Conservation (phyloP, 192 early-diverging fungal genomes). For the Entomortierella lignicola region DNA sequence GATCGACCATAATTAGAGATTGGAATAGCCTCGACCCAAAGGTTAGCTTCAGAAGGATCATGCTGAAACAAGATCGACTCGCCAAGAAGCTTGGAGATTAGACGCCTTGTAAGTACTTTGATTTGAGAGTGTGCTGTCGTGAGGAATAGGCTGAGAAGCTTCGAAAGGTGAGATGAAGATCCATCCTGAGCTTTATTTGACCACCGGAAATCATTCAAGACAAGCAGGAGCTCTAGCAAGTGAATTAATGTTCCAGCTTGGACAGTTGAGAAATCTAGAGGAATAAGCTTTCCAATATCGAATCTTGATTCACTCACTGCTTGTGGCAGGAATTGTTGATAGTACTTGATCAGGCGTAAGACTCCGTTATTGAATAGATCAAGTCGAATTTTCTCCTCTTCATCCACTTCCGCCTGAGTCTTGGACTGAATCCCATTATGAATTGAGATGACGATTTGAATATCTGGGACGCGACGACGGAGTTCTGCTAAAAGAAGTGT, state of each 20-base stretch:
- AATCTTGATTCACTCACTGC: constrained; percentile 76
- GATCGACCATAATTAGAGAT: constrained; percentile 30
- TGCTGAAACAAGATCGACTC: constrained; percentile 70
- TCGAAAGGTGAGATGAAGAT: constrained; percentile 63
- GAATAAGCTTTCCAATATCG: constrained; percentile 79
- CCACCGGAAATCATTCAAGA: constrained; percentile 78
- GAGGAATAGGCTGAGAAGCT: constrained; percentile 65
- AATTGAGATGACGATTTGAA: constrained; percentile 71
- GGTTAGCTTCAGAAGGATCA: constrained; percentile 62
- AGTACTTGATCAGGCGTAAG: constrained; percentile 71
- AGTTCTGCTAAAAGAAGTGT: constrained; percentile 66
- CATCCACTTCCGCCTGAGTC: constrained; percentile 39
- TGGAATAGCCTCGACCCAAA: constrained; percentile 72
- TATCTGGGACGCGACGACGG: constrained; percentile 73
- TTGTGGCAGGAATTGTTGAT: constrained; percentile 74
- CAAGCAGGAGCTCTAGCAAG: constrained; percentile 69
- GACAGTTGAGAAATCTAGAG: constrained; percentile 65
- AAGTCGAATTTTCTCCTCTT: constrained; percentile 54
- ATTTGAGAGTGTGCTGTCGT: constrained; percentile 61
- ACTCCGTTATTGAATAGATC: constrained; percentile 63
- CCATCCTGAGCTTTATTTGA: constrained; percentile 64
- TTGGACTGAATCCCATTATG: constrained; percentile 47
- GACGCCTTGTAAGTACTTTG: constrained; percentile 45
- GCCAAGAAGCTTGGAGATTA: constrained; percentile 61
- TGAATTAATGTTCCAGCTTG: constrained; percentile 67